Conservation (phyloP, 2,329 filamentous ascomycete genomes). For the Colletotrichum simmondsii region DNA sequence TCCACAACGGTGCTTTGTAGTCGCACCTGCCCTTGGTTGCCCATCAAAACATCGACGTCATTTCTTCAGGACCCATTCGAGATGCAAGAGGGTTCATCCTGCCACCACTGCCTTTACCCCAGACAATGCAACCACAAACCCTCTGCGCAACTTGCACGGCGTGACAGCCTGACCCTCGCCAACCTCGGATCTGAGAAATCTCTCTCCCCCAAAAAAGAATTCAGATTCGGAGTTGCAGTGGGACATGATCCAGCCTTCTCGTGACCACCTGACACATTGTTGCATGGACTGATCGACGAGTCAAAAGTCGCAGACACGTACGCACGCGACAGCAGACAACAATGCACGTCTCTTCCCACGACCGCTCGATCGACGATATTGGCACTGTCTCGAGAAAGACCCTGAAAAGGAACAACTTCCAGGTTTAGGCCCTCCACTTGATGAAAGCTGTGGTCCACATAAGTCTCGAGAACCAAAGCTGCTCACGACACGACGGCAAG, state of each 20-base stretch:
- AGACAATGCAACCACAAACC: slow-evolving; percentile 17
- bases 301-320: background rate
- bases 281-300: slow-evolving; percentile 1
- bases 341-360: background rate
- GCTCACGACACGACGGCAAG: background rate
- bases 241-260: background rate
- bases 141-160: background rate
- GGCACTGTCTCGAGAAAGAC: slow-evolving; percentile 12
- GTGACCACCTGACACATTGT: background rate
- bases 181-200: slow-evolving; percentile 1
- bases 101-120: slow-evolving; percentile 17
- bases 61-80: slow-evolving; percentile 5
- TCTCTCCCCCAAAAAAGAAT: background rate
- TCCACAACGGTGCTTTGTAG: slow-evolving; percentile 26
- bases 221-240: background rate
- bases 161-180: background rate
- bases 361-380: background rate
- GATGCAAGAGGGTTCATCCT: slow-evolving; percentile 22
- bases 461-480: slow-evolving; percentile 1
- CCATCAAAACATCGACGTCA: slow-evolving; percentile 21
- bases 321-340: background rate
- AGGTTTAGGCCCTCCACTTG: background rate
- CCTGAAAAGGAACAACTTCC: slow-evolving; percentile 8
- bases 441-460: slow-evolving; percentile 8
- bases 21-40: slow-evolving; percentile 11